These are phyloP conservation scores for Potentilla sterilis DNA, from an alignment of 306 rosid genomes.

Conservation along the genomic window DNA sequence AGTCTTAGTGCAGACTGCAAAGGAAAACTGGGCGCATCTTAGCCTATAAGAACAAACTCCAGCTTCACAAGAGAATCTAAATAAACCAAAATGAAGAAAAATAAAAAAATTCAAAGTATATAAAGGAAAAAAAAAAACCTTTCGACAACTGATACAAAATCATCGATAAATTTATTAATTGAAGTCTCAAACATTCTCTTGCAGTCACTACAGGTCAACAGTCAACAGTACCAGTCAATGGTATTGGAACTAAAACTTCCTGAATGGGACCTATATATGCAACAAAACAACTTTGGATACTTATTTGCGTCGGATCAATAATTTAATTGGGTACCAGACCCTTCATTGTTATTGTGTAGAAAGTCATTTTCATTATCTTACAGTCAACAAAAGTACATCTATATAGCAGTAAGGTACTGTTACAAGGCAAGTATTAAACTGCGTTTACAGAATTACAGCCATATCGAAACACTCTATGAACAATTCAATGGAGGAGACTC, in stretches of 20 bases:
- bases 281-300: background rate
- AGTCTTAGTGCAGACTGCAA: background rate
- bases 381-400: background rate
- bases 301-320: background rate
- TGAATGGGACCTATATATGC: background rate
- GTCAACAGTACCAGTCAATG: too few species aligned
- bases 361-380: background rate
- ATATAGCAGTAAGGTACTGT: too few species aligned
- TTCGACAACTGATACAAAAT: background rate
- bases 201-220: too few species aligned
- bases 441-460: too few species aligned
- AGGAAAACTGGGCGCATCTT: background rate
- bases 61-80: background rate
- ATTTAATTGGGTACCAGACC: background rate
- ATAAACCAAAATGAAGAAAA: background rate
- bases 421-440: too few species aligned
- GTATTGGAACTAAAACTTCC: background rate
- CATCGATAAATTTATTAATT: background rate
- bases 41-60: background rate
- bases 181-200: background rate
- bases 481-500: too few species aligned
- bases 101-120: background rate
- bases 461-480: too few species aligned
- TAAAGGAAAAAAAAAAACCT: background rate
- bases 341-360: too few species aligned